Evolutionary conservation across 108 stramenopile species (phyloP), one percentile per base, ranked within the genome.

Genomic region (Pseudonitzschia delicatissima): DNA sequence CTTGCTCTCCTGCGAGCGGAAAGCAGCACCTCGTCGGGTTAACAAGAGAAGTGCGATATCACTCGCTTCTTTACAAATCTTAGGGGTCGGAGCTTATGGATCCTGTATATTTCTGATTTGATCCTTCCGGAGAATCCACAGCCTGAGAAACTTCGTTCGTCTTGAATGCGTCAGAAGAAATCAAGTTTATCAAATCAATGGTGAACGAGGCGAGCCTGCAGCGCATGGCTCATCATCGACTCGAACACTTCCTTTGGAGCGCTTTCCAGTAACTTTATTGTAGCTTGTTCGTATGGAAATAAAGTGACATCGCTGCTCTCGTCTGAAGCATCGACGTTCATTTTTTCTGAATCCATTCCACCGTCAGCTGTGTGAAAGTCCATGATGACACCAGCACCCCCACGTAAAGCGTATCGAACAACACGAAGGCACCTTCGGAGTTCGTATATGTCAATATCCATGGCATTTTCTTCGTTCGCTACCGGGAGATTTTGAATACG

Each of bases 31-130:
- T 21, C 93, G 68, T 53, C 88, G 72, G 21, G 86, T 80, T 0
- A 91, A 62, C 6, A 94, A 50, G 13, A 94, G 73, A 45, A 87
- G 73, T 21, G 90, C 72, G 44, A 91, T 66, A 35, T 89, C 76
- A 45, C 80, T 63, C 4, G 79, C 69, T 72, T 94, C 93, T 48
- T 87, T 91, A 72, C 88, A 91, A 17, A 94, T 71, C 58, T 94
- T 94, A 33, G 87, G n/a, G 47, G 52, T 94, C 93, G 4, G 78
- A 50, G 49, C 83, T 80, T 31, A 91, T 76, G 21, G 47, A 61
- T 55, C 69, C 68, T 23, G 52, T 34, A 21, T 45, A 68, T 40
- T 69, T 82, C 15, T 15, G 15, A 15, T 45, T 48, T 18, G 47
- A 21, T 48, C 47, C 47, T 40, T 39, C 48, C 36, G 58, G 53